These are phyloP conservation scores for Colletotrichum siamense DNA, from an alignment of 2,329 filamentous ascomycete genomes.

Conservation along the genomic window DNA sequence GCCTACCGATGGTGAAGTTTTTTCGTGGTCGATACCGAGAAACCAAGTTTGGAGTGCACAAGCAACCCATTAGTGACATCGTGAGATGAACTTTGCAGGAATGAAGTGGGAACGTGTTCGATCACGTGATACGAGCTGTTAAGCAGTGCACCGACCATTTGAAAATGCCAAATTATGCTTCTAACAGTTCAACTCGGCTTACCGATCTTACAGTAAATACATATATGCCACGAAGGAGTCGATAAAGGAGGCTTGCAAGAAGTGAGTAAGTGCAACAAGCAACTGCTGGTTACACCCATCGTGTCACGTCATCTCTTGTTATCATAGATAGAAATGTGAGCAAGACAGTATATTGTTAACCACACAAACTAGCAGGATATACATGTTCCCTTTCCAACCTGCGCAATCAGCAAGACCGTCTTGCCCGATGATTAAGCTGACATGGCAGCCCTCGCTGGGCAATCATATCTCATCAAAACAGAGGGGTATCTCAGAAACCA, in stretches of 20 bases:
- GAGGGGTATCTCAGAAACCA: conserved; percentile 26
- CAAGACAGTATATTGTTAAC: conserved; percentile 4
- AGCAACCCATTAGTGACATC: background rate
- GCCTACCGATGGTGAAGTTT: background rate
- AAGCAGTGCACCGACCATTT: background rate
- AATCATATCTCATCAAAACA: conserved; percentile 18
- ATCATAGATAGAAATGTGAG: background rate
- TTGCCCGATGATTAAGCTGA: conserved; percentile 18
- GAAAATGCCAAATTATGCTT: background rate
- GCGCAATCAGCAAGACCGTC: background rate
- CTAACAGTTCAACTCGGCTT: background rate
- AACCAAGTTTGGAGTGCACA: background rate
- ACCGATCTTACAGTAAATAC: background rate
- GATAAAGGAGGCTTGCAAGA: background rate
- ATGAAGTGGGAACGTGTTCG: background rate
- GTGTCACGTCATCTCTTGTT: background rate
- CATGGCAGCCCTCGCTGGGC: background rate
- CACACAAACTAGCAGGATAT: background rate
- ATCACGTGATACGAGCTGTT: background rate
- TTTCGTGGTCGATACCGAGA: background rate
- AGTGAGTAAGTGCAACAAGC: background rate
- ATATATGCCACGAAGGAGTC: background rate
- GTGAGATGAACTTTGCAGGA: background rate
- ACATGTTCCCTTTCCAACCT: background rate
- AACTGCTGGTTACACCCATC: background rate